phyloP scores from a whole-genome alignment of 306 rosid species.

The Vigna trinervia region DNA sequence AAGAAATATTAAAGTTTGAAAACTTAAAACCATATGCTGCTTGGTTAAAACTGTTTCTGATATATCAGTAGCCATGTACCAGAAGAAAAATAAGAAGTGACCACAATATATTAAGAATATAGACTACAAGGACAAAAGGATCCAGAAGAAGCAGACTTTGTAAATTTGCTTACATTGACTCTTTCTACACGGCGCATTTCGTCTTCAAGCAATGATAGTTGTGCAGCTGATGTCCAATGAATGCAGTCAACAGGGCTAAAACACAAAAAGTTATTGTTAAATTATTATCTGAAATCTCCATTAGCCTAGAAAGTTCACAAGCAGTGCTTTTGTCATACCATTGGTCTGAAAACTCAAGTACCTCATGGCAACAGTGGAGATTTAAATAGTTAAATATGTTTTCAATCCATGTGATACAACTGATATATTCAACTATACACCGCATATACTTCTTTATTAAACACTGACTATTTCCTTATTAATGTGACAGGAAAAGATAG shows the following conservation, averaged over 20 bases:
- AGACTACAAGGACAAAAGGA: neutral
- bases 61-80: slow-evolving; percentile 33
- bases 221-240: slow-evolving; percentile 99
- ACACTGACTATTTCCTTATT: no score
- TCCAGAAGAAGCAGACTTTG: slow-evolving; percentile 22
- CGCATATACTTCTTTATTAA: no score
- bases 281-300: slow-evolving; percentile 10
- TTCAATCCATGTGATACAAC: no score
- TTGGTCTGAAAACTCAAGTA: slow-evolving; percentile 23
- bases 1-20: slow-evolving; percentile 1
- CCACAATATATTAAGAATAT: slow-evolving; percentile 33
- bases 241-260: slow-evolving; percentile 98
- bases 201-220: slow-evolving; percentile 90
- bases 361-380: neutral
- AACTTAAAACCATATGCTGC: neutral
- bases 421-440: no score
- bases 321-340: neutral
- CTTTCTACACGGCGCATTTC: slow-evolving; percentile 97
- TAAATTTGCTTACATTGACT: slow-evolving; percentile 74
- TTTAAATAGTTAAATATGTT: neutral
- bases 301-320: slow-evolving; percentile 28
- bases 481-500: no score
- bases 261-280: slow-evolving; percentile 38
- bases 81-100: slow-evolving; percentile 23
- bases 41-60: slow-evolving; percentile 14